These are phyloP conservation scores for Plasmodium knowlesi DNA, from an alignment of 169 alveolate genomes.

Conservation along the genomic window DNA sequence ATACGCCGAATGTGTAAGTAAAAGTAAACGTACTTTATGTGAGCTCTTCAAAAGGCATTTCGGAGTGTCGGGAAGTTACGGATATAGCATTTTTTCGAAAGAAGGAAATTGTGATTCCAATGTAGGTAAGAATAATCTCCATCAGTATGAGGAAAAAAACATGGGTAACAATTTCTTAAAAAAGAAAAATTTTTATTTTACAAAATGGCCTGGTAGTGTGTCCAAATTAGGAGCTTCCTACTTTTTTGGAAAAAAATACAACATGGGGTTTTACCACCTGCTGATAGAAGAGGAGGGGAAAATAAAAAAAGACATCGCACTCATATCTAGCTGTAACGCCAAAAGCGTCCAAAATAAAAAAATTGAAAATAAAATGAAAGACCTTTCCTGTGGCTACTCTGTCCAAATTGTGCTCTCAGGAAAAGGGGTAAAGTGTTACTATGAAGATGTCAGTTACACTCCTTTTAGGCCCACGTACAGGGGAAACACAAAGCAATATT, in stretches of 20 bases:
- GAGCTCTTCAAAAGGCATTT: conserved; percentile 25
- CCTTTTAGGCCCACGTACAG: conserved; percentile 31
- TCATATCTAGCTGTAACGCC: conserved; percentile 81
- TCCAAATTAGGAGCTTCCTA: conserved; percentile 79
- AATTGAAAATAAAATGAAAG: conserved; percentile 81
- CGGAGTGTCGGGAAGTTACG: conserved; percentile 75
- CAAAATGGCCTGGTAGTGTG: conserved; percentile 85
- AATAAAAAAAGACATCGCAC: conserved; percentile 78
- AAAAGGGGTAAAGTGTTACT: conserved; percentile 90
- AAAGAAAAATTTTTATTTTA: conserved; percentile 78
- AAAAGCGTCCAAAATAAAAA: conserved; percentile 74
- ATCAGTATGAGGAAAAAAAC: conserved; percentile 62
- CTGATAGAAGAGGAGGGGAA: conserved; percentile 70
- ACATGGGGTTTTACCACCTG: conserved; percentile 75
- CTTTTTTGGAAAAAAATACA: conserved; percentile 78
- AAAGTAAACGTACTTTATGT: neutral
- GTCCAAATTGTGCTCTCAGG: conserved; percentile 90
- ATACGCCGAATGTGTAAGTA: conserved; percentile 6
- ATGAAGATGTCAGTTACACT: conserved; percentile 77
- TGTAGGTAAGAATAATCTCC: conserved; percentile 71
- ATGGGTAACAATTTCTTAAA: conserved; percentile 63
- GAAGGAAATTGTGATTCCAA: conserved; percentile 67
- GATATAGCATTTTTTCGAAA: conserved; percentile 70
- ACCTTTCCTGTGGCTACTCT: conserved; percentile 87
- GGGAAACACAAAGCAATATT: conserved; percentile 61